Conservation (phyloP, 2,329 filamentous ascomycete species). For the Colletotrichum orbiculare region DNA sequence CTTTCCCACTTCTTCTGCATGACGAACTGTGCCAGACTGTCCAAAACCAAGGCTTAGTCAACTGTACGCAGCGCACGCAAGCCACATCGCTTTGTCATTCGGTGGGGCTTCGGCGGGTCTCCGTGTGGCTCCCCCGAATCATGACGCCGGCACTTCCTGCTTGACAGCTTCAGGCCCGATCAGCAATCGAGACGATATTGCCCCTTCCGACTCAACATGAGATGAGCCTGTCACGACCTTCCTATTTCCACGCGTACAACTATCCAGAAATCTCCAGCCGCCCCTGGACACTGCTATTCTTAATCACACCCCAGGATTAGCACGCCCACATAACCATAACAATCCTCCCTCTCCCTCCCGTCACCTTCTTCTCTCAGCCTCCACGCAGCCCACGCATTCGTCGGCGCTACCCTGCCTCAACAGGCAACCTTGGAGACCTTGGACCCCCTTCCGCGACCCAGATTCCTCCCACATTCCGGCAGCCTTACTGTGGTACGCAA, state of each 20-base stretch:
- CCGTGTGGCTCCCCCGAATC: slow-evolving; percentile 25
- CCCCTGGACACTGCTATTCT: slow-evolving; percentile 25
- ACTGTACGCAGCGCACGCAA: background rate
- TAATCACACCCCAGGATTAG: slow-evolving; percentile 2
- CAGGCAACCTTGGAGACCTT: slow-evolving; percentile 4
- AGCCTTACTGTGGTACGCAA: slow-evolving; percentile 11
- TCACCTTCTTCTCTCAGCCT: slow-evolving; percentile 24
- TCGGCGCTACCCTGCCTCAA: slow-evolving; percentile 12
- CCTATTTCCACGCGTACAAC: slow-evolving; percentile 26
- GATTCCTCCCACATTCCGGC: slow-evolving; percentile 28
- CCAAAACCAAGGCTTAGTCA: too few relatives aligned
- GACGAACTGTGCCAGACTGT: background rate
- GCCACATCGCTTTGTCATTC: slow-evolving; percentile 33
- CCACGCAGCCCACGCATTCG: slow-evolving; percentile 12
- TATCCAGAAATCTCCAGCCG: slow-evolving; percentile 17
- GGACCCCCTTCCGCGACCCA: slow-evolving; percentile 1
- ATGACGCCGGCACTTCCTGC: slow-evolving; percentile 26
- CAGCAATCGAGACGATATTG: slow-evolving; percentile 6
- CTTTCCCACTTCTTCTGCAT: background rate
- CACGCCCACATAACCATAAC: slow-evolving; percentile 12
- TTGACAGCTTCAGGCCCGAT: background rate
- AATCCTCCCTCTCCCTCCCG: slow-evolving; percentile 1
- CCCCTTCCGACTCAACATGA: slow-evolving; percentile 22
- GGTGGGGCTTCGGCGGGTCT: slow-evolving; percentile 4
- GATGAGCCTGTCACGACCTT: slow-evolving; percentile 26